These are phyloP conservation scores for Styphnolobium japonicum DNA, from an alignment of 306 rosid genomes.

Conservation along the genomic window DNA sequence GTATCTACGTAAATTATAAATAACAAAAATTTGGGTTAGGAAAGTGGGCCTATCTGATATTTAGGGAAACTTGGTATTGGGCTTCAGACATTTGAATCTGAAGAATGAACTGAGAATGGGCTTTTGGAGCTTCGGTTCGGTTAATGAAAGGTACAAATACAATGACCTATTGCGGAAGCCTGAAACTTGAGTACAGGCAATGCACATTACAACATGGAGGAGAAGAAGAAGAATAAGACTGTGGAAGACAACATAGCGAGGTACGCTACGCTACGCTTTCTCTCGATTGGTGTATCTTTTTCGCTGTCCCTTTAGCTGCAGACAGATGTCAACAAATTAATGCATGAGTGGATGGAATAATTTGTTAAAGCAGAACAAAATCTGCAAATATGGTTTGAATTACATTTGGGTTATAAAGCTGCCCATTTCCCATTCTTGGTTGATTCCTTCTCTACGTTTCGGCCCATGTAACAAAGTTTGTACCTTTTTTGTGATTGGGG, in stretches of 20 bases:
- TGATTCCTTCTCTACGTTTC: background rate
- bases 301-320: background rate
- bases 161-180: too few species aligned
- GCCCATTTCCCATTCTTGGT: background rate
- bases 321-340: background rate
- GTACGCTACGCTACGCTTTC: too few species aligned
- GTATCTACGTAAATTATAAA: background rate
- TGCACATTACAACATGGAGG: too few species aligned
- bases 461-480: background rate
- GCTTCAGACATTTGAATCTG: background rate
- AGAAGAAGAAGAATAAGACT: background rate
- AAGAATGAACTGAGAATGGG: background rate
- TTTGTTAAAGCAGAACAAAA: background rate
- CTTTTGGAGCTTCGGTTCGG: background rate
- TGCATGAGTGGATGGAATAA: background rate
- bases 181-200: too few species aligned
- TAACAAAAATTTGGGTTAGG: background rate
- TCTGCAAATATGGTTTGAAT: background rate
- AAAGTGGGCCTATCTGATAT: background rate
- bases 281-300: too few species aligned
- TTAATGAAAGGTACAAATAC: too few species aligned
- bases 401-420: background rate
- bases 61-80: background rate
- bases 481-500: background rate
- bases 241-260: background rate